phyloP scores from a whole-genome alignment of 1,139 yeast species.

The Scheffersomyces illinoinensis region DNA sequence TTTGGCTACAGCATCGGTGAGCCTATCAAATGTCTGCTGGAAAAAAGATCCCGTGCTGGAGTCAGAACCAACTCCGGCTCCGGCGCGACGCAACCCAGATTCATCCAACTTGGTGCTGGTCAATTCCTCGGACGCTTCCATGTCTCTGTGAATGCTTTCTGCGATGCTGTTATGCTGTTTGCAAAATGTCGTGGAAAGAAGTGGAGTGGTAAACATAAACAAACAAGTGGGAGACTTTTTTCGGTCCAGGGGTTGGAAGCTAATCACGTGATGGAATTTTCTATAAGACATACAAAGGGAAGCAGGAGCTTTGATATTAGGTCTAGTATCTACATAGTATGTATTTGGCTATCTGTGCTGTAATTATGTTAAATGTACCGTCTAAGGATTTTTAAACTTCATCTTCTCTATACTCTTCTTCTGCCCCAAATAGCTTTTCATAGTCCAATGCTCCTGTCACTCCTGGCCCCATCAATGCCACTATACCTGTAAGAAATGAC shows the following conservation, averaged over 20 bases:
- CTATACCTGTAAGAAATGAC: conserved; percentile 53
- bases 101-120: conserved; percentile 1
- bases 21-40: conserved; percentile 12
- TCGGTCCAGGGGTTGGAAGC: not conserved
- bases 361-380: not conserved
- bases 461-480: conserved; percentile 61
- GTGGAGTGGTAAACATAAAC: not conserved
- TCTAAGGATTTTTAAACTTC: no score
- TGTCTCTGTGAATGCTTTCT: not conserved
- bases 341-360: not conserved
- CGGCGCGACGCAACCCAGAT: not conserved
- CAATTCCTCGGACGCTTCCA: not conserved
- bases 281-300: not conserved
- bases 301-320: not conserved
- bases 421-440: not conserved
- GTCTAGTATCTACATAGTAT: no score
- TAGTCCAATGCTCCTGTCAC: conserved; percentile 6
- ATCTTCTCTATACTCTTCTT: not conserved
- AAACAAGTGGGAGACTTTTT: not conserved
- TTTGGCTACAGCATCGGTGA: conserved; percentile 16
- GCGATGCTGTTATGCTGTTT: not conserved
- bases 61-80: not conserved
- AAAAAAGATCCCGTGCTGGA: not conserved
- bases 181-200: not conserved
- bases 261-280: not conserved